Percentiles rank a stretch among this genome's conserved stretches.
Conservation (phyloP, 2,329 filamentous ascomycete species). For the Aureobasidium uvarum region DNA sequence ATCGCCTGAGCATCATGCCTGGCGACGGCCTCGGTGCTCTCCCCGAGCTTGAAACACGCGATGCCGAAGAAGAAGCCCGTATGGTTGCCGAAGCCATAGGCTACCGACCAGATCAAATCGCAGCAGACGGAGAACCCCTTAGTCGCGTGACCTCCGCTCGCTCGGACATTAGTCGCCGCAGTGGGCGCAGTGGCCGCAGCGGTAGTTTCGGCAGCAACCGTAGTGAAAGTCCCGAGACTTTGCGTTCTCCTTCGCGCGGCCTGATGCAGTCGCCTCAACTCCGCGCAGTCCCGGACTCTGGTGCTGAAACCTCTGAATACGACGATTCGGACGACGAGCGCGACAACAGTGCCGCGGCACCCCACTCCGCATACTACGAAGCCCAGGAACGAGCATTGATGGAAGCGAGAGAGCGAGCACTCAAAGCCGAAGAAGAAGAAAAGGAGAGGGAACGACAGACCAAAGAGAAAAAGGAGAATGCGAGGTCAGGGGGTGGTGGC, state of each 20-base stretch:
- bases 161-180: conserved; percentile 30
- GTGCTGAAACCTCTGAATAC: conserved; percentile 31
- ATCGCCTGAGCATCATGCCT: conserved; percentile 48
- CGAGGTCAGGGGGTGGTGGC: neutral
- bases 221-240: conserved; percentile 29
- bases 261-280: conserved; percentile 39
- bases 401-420: conserved; percentile 38
- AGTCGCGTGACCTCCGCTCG: conserved; percentile 34
- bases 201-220: conserved; percentile 48
- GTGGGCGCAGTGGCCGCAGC: conserved; percentile 51
- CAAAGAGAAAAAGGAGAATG: conserved; percentile 31
- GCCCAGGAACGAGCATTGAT: conserved; percentile 39
- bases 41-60: conserved; percentile 33
- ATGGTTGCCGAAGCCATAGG: conserved; percentile 45
- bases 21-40: conserved; percentile 40
- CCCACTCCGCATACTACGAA: conserved; percentile 32
- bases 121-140: conserved; percentile 34
- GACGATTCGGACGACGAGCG: conserved; percentile 35
- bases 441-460: conserved; percentile 33
- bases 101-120: conserved; percentile 30
- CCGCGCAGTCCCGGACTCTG: conserved; percentile 30
- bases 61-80: conserved; percentile 39
- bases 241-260: conserved; percentile 28
- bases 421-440: conserved; percentile 37
- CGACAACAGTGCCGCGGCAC: conserved; percentile 11